Evolutionary conservation across 768 basidiomycete genomes (phyloP).

Genomic region (Collybiopsis confluens): DNA sequence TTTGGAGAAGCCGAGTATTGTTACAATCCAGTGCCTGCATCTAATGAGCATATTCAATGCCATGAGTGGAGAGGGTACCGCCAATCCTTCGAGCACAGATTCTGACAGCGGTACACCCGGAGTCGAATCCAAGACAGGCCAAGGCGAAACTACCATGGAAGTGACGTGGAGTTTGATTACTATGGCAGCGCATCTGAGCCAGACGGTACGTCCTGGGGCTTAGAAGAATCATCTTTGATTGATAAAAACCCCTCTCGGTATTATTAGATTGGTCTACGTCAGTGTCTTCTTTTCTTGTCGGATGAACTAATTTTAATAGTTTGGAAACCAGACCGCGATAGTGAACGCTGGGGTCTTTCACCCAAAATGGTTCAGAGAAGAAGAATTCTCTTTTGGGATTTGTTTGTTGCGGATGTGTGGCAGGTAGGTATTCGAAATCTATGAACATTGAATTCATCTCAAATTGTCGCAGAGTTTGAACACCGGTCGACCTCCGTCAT

Average conservation of each 20-base stretch:
- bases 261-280: slow-evolving; percentile 53
- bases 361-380: slow-evolving; percentile 61
- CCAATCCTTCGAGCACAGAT: not conserved
- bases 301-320: not conserved
- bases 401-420: slow-evolving; percentile 71
- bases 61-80: slow-evolving; percentile 44
- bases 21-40: slow-evolving; percentile 68
- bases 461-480: slow-evolving; percentile 48
- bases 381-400: slow-evolving; percentile 72
- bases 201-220: slow-evolving; percentile 44
- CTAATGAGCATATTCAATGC: slow-evolving; percentile 66
- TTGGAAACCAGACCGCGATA: slow-evolving; percentile 47
- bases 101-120: not conserved
- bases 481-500: slow-evolving; percentile 68
- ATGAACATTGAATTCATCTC: not conserved
- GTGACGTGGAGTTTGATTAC: slow-evolving; percentile 66
- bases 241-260: not conserved
- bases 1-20: slow-evolving; percentile 65
- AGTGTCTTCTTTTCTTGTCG: not conserved
- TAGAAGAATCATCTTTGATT: not conserved
- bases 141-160: slow-evolving; percentile 66
- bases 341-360: slow-evolving; percentile 58
- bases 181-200: slow-evolving; percentile 60
- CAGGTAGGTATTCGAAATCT: slow-evolving; percentile 33
- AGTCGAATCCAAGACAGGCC: slow-evolving; percentile 33